Evolutionary conservation across 108 stramenopile genomes (phyloP), one percentile per base, ranked within the genome.

Genomic region (Schizochytrium sp.): DNA sequence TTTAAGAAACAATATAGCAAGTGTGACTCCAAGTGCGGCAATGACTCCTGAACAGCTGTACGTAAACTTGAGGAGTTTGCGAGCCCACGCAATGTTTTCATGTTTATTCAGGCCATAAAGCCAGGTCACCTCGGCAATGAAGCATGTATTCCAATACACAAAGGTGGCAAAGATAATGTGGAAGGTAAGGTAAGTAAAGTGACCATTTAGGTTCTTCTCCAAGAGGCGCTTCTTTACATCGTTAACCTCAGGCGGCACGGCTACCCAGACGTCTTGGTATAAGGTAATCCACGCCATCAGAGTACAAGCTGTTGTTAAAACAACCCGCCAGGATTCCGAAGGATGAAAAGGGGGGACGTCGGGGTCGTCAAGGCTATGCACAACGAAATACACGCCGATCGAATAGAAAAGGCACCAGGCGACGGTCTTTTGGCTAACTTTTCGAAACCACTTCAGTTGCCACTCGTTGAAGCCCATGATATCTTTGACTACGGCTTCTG

Each of bases 361-460:
- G 15, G 47, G 76, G 50, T 83, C 76, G 15, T 83, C 76, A 47
- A 49, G 28, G 17, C 38, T 10, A 38, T 55, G 53, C 50, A 83
- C 76, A 8, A 83, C 10, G 17, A 83, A 10, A 2, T 47, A 47
- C 10, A 83, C 5, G 5, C 13, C 28, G 10, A 28, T 28, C 12
- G 28, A n/a, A 40, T 55, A 83, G 1, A 83, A n/a, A 10, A 55
- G 13, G 5, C 4, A 13, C 76, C 76, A 83, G 53, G 40, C 45
- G 15, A 42, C 53, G 15, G 76, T 83, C 76, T 83, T 83, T 13
- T 28, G 5, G 17, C 49, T 49, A n/a, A 83, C 76, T 28, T n/a
- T 53, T 10, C 76, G 5, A 50, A 55, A 83, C 76, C 76, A 83
- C 28, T 83, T 83, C 50, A 83, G 76, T 53, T 83, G 76, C 76